phyloP scores from a whole-genome alignment of 352 stramenopile genomes.

The Globisporangium heterothallicum region DNA sequence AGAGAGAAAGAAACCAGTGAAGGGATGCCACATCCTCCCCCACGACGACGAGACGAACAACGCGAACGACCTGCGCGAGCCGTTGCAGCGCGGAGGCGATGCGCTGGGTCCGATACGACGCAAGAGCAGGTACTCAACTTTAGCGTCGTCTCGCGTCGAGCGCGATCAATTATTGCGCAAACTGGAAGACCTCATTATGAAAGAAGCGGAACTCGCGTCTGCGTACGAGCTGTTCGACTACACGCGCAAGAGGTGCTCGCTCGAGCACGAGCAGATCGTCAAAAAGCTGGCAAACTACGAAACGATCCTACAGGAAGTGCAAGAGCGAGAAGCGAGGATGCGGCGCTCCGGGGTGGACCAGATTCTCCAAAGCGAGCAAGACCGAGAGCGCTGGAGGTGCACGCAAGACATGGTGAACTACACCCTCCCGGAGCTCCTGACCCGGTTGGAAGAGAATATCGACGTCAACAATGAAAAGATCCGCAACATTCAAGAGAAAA shows the following conservation, averaged over 20 bases:
- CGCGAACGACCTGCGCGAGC: constrained; percentile 13
- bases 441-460: constrained; percentile 56
- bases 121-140: constrained; percentile 13
- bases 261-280: constrained; percentile 48
- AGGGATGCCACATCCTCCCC: constrained; percentile 42
- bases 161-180: constrained; percentile 52
- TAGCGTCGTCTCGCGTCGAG: constrained; percentile 40
- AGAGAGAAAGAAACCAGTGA: constrained; percentile 21
- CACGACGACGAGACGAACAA: constrained; percentile 22
- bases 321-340: constrained; percentile 18
- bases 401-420: constrained; percentile 49
- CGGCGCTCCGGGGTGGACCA: constrained; percentile 13
- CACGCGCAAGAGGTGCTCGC: constrained; percentile 30
- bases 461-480: constrained; percentile 56
- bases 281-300: constrained; percentile 41
- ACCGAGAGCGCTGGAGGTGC: constrained; percentile 38
- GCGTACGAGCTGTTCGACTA: constrained; percentile 59
- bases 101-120: neutral
- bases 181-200: constrained; percentile 56
- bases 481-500: constrained; percentile 46
- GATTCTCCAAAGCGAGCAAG: constrained; percentile 23
- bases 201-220: constrained; percentile 53
- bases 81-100: neutral
- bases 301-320: constrained; percentile 22
- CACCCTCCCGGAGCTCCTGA: constrained; percentile 45